A percentile compares a stretch with the other conserved stretches of the same genome.
Conservation (phyloP, 2,329 filamentous ascomycete genomes). For the Penicillium polonicum region DNA sequence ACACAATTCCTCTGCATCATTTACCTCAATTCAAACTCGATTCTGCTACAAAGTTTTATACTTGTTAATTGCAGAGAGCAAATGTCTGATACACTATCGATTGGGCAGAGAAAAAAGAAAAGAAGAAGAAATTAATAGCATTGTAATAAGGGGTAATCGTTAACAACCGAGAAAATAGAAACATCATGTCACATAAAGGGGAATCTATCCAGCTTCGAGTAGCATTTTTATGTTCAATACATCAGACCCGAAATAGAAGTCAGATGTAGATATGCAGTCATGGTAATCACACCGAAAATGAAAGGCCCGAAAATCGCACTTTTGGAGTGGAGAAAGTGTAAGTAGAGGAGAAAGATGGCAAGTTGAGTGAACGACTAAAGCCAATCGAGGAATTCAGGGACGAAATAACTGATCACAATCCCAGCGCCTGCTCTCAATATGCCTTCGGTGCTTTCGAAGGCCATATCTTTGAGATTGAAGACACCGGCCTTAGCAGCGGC, state of each 20-base stretch:
- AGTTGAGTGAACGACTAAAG: constrained; percentile 32
- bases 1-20: constrained; percentile 4
- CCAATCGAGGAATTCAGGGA: constrained; percentile 72
- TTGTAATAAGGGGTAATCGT: constrained; percentile 7
- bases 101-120: background rate
- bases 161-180: background rate
- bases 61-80: background rate
- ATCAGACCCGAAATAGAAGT: background rate
- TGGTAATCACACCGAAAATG: background rate
- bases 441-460: constrained; percentile 88
- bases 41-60: background rate
- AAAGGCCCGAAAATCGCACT: constrained; percentile 1
- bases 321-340: constrained; percentile 6
- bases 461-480: constrained; percentile 92
- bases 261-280: background rate
- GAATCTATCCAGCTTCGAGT: constrained; percentile 8
- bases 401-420: constrained; percentile 93
- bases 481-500: constrained; percentile 93
- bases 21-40: background rate
- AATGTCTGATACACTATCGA: background rate
- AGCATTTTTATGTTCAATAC: background rate
- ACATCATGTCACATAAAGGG: constrained; percentile 11
- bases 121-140: background rate
- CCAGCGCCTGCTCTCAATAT: constrained; percentile 90
- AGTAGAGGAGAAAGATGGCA: background rate